A percentile compares a stretch with the other conserved stretches of the same genome.
These are phyloP conservation scores for Hylodesmum podocarpum DNA, from an alignment of 306 rosid species.

Conservation along the genomic window DNA sequence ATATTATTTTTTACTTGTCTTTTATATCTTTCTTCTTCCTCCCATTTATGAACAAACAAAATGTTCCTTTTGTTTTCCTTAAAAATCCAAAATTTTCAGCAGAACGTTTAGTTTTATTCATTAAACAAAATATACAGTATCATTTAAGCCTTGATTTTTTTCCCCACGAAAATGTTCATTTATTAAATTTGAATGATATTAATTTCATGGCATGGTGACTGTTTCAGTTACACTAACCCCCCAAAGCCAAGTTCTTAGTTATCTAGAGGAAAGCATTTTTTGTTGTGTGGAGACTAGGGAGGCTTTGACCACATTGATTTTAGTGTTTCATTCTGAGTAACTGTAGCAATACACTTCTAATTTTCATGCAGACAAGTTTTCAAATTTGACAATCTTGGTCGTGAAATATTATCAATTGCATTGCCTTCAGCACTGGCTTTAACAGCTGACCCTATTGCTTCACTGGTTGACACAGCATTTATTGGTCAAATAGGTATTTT, in stretches of 20 bases:
- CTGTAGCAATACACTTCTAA: neutral
- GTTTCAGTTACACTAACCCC: too few species aligned
- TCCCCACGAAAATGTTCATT: neutral
- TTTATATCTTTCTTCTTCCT: neutral
- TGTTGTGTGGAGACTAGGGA: neutral
- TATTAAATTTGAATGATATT: neutral
- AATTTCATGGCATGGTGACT: neutral
- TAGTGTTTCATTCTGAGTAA: neutral
- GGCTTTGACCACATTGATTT: neutral
- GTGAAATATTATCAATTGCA: conserved; percentile 67
- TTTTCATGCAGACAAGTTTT: conserved; percentile 21
- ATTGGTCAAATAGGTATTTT: conserved; percentile 72
- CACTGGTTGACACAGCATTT: conserved; percentile 79
- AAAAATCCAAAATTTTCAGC: neutral
- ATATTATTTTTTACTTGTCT: neutral
- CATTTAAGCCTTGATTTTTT: neutral
- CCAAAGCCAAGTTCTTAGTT: neutral
- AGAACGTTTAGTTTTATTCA: neutral
- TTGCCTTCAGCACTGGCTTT: conserved; percentile 76
- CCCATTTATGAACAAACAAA: neutral
- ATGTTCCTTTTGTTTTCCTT: neutral
- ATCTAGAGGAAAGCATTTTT: neutral
- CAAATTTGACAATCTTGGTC: conserved; percentile 51
- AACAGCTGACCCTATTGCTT: conserved; percentile 80
- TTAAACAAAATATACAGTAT: neutral